Base-by-base conservation (phyloP, 495 filamentous ascomycete genomes). In the Talaromyces wortmannii region DNA sequence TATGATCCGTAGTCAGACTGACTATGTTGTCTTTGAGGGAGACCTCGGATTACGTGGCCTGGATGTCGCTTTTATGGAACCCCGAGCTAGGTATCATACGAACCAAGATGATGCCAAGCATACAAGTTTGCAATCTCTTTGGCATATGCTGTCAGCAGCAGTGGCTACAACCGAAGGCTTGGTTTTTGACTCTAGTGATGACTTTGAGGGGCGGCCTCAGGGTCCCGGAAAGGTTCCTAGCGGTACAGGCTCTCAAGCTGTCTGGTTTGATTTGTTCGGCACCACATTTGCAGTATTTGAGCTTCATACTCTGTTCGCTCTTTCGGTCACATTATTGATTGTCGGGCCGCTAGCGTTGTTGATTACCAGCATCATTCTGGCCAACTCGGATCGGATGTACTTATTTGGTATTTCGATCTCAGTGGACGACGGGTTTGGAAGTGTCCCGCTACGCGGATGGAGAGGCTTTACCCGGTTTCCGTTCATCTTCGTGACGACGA, bases 231-330 rank as follows among this genome's bases (percentile, higher is more conserved):
- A 81, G 60, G 82, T 91, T 0, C 71, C 82, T 56, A 87, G 83
- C 59, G 87, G 88, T 12, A 74, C 70, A 16, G 88, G 90, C 11
- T 83, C 79, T 42, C 69, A 79, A 58, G 88, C 83, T 46, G 92
- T 97, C 18, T 98, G 91, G 90, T 98, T 97, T 65, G 94, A 97
- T 67, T 67, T 97, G 2, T 95, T 96, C 55, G 94, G 94, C 36
- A 81, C 78, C 51, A 77, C 75, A 3, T 90, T 97, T 64, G 88
- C 86, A 17, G 78, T 97, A 13, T 88, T 96, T 61, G 74, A 74
- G 6, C 74, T 97, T 3, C 80, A 87, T 52, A 90, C 89, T 5
- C 74, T 97, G 55, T 97, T 97, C 67, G 91, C 89, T 3, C 78
- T 94, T 68, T 92, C 89, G 33, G 80, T 98, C 10, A 86, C 89